phyloP scores from a whole-genome alignment of 495 filamentous ascomycete genomes.

The Pseudoneurospora amorphoporcata region DNA sequence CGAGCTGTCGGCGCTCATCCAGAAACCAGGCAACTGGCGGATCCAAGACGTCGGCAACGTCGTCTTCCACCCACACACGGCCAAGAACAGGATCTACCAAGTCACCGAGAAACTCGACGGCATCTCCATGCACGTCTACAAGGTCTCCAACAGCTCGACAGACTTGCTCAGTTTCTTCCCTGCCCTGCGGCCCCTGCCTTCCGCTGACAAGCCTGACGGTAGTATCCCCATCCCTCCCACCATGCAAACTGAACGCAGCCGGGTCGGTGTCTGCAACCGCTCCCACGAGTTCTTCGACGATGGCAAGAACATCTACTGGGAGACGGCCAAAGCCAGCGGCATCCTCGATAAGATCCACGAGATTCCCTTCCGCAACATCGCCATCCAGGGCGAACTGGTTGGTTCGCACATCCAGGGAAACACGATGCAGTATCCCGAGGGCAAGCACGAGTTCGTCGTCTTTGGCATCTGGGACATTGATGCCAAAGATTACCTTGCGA shows the following conservation, averaged over 20 bases:
- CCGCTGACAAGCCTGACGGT: constrained; percentile 2
- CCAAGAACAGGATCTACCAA: constrained; percentile 5
- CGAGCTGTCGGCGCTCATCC: neutral
- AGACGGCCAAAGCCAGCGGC: neutral
- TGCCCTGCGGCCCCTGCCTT: neutral
- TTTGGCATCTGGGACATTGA: constrained; percentile 17
- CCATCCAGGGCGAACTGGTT: constrained; percentile 12
- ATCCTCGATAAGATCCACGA: constrained; percentile 2
- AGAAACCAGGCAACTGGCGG: neutral
- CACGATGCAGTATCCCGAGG: constrained; percentile 9
- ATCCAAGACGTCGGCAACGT: neutral
- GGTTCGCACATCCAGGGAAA: constrained; percentile 10
- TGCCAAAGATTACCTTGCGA: neutral
- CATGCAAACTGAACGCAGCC: neutral
- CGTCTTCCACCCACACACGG: constrained; percentile 2
- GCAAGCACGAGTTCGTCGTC: constrained; percentile 10
- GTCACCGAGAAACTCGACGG: constrained; percentile 20
- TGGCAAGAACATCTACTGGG: constrained; percentile 5
- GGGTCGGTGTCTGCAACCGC: neutral
- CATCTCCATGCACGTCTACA: constrained; percentile 16
- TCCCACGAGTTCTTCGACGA: neutral
- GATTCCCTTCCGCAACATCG: constrained; percentile 7
- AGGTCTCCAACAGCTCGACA: neutral
- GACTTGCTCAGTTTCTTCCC: neutral
- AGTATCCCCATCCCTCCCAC: neutral